These are phyloP conservation scores for Rachicladosporium sp. DNA, from an alignment of 2,329 filamentous ascomycete species.

Conservation along the genomic window DNA sequence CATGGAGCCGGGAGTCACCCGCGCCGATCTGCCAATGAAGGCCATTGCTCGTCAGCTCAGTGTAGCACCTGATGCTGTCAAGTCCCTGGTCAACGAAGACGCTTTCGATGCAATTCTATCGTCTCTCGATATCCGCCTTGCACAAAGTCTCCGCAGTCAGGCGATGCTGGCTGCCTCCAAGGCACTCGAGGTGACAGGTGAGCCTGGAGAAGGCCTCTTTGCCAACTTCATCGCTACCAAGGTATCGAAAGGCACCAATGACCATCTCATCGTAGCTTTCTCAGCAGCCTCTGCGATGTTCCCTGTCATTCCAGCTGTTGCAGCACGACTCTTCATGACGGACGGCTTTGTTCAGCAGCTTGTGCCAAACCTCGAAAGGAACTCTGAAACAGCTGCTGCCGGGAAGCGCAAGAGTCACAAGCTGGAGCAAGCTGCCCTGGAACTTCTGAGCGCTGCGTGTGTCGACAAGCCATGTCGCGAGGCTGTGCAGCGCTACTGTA, in stretches of 20 bases:
- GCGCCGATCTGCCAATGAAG: conserved; percentile 48
- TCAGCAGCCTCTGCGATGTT: conserved; percentile 85
- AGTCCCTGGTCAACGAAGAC: conserved; percentile 59
- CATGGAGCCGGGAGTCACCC: conserved; percentile 79
- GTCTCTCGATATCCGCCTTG: conserved; percentile 73
- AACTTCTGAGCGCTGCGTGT: conserved; percentile 85
- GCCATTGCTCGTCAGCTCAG: conserved; percentile 47
- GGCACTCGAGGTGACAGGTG: conserved; percentile 64
- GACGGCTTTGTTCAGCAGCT: conserved; percentile 75
- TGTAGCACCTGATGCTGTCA: conserved; percentile 41
- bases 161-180: conserved; percentile 73
- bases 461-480: conserved; percentile 62
- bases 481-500: conserved; percentile 72
- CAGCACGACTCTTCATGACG: conserved; percentile 68
- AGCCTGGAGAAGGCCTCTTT: conserved; percentile 52
- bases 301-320: conserved; percentile 66
- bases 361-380: conserved; percentile 62
- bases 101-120: conserved; percentile 76
- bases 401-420: conserved; percentile 57
- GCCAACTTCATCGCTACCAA: conserved; percentile 62
- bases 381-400: conserved; percentile 18
- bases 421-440: conserved; percentile 74
- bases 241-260: conserved; percentile 62
- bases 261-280: conserved; percentile 83
- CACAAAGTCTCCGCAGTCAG: conserved; percentile 61